Base-by-base conservation (phyloP, 805 yeast genomes). In the Komagataella populi region DNA sequence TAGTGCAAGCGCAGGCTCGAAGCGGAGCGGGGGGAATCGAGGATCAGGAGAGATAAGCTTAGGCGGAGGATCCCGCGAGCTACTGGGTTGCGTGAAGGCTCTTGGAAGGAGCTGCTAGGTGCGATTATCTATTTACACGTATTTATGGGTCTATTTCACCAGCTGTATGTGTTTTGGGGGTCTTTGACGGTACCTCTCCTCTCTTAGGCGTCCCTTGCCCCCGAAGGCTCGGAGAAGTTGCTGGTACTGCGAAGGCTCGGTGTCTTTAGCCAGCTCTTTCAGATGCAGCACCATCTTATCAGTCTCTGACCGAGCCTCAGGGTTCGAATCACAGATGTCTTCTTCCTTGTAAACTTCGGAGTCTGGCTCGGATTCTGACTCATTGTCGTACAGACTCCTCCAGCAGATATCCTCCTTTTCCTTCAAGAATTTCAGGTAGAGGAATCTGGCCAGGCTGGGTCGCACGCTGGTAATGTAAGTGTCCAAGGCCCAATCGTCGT, bases 401-500 rank as follows among this genome's bases (percentile, higher is more conserved):
- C 54, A 52, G 7, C 43, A 45, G 23, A 52, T 44, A 3, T 39
- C 36, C 46, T 52, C 55, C 45, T 50, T 50, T 39, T 50, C 51
- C 45, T 48, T 46, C 39, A 52, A 46, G 36, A 20, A 50, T 23
- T 48, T 50, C 43, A 48, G 39, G 23, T 52, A 52, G 23, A 44
- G 20, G 10, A 20, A 44, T 44, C 10, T 44, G 23, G 20, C 23
- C 46, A 44, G 16, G 10, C 46, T 44, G 20, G 46, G 46, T 6
- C 23, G 46, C 46, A 44, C 46, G 14, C 46, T 44, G 10, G 23
- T 20, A 18, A 18, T 10, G 46, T 20, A 18, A 12, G 46, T 44
- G n/a, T 55, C 52, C 2, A 64, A 54, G 6, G 57, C 58, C 71
- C 71, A 68, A 0, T 49, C 49, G 30, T 50, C 48, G 1, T 51